A percentile compares a stretch with the other conserved stretches of the same genome.
phyloP scores from a whole-genome alignment of 257 asterid species.

The Linaria vulgaris region DNA sequence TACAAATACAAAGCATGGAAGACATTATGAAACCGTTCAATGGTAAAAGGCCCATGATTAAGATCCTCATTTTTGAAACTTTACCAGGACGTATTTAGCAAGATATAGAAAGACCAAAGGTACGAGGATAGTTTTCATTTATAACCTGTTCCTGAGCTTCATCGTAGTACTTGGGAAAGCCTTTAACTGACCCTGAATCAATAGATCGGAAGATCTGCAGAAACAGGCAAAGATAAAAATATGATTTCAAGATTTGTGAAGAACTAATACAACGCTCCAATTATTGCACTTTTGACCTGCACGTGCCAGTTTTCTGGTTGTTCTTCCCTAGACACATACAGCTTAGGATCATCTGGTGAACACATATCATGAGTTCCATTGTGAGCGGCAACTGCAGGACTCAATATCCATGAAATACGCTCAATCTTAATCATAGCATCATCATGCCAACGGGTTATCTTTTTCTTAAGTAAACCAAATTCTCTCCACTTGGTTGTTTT shows the following conservation, averaged over 20 bases:
- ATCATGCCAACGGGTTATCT: slow-evolving; percentile 71
- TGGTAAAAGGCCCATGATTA: slow-evolving; percentile 8
- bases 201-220: slow-evolving; percentile 88
- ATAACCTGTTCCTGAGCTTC: slow-evolving; percentile 61
- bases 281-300: slow-evolving; percentile 54
- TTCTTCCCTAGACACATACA: slow-evolving; percentile 51
- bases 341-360: slow-evolving; percentile 57
- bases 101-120: slow-evolving; percentile 20
- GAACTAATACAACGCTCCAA: slow-evolving; percentile 25
- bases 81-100: slow-evolving; percentile 17
- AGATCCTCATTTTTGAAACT: slow-evolving; percentile 5
- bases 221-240: slow-evolving; percentile 22
- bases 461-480: slow-evolving; percentile 70
- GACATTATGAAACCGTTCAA: slow-evolving; percentile 2
- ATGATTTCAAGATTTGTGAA: slow-evolving; percentile 24
- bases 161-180: slow-evolving; percentile 65
- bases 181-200: slow-evolving; percentile 85
- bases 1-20: slow-evolving; percentile 33
- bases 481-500: slow-evolving; percentile 93
- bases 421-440: slow-evolving; percentile 92
- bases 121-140: slow-evolving; percentile 17
- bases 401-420: slow-evolving; percentile 90
- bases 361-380: slow-evolving; percentile 41
- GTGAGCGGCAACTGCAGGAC: slow-evolving; percentile 54
- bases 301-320: slow-evolving; percentile 84